Conservation (phyloP, 805 yeast species). For the Wickerhamomyces mucosus region DNA sequence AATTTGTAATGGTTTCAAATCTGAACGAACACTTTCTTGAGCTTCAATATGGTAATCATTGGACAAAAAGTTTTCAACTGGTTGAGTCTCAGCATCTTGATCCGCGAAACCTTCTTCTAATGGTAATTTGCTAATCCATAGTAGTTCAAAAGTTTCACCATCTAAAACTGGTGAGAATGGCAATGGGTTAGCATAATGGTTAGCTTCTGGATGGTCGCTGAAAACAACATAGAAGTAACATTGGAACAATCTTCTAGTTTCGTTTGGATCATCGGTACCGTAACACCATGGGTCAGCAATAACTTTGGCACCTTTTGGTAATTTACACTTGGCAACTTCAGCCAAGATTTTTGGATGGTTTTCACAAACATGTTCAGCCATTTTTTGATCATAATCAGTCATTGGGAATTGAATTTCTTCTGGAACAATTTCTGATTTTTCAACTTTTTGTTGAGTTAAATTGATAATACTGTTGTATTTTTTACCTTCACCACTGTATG, state of each 20-base stretch:
- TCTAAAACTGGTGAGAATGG: constrained; percentile 70
- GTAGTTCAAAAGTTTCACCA: constrained; percentile 72
- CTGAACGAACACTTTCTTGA: constrained; percentile 40
- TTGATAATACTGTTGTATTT: no score
- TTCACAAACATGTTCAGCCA: constrained; percentile 40
- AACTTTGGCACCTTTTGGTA: constrained; percentile 43
- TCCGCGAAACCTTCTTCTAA: constrained; percentile 54
- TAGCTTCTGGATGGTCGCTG: constrained; percentile 58
- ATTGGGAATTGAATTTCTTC: no score
- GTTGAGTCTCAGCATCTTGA: constrained; percentile 61
- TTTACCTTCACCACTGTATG: no score
- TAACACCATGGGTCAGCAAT: constrained; percentile 81
- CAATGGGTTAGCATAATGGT: constrained; percentile 68
- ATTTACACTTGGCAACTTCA: constrained; percentile 56
- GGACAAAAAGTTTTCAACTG: constrained; percentile 50
- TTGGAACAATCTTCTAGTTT: constrained; percentile 51
- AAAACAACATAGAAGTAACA: constrained; percentile 69
- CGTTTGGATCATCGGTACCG: constrained; percentile 56
- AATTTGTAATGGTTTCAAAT: constrained; percentile 59
- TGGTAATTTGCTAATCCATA: constrained; percentile 47
- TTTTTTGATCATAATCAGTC: no score
- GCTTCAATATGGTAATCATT: no score
- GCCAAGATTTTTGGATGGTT: constrained; percentile 50
- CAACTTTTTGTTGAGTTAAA: no score
- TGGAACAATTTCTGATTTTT: no score